Percentiles rank a stretch among this genome's conserved stretches.
phyloP scores from a whole-genome alignment of 768 basidiomycete species.

The Gautieria morchelliformis region DNA sequence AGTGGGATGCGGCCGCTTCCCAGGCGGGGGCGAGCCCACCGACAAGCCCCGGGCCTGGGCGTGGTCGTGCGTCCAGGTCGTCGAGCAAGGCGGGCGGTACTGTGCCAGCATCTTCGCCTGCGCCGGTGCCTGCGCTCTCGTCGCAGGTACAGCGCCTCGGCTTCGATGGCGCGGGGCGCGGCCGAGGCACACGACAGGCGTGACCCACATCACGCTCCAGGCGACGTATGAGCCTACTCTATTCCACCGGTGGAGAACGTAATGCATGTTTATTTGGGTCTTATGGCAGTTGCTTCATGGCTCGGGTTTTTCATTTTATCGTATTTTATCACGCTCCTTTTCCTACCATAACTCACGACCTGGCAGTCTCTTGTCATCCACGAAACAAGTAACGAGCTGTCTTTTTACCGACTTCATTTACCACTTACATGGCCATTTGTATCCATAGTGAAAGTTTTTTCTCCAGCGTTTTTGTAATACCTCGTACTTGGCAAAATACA shows the following conservation, averaged over 20 bases:
- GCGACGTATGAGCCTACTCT: background rate
- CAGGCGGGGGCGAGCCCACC: background rate
- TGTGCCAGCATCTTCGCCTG: background rate
- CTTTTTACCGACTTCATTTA: constrained; percentile 12
- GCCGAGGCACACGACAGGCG: background rate
- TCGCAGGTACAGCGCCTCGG: background rate
- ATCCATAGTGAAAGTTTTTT: constrained; percentile 9
- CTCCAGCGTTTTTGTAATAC: constrained; percentile 4
- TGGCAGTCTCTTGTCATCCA: constrained; percentile 37
- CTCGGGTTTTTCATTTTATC: background rate
- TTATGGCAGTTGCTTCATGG: background rate
- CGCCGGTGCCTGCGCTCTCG: background rate
- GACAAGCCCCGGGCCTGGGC: constrained; percentile 7
- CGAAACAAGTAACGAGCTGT: constrained; percentile 38
- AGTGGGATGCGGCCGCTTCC: constrained; percentile 39
- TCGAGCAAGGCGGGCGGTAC: background rate
- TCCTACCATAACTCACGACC: constrained; percentile 19
- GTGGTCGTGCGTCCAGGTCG: constrained; percentile 1
- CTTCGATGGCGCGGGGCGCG: background rate
- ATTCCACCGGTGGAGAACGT: background rate
- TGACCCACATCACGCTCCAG: background rate
- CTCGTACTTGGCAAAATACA: constrained; percentile 11
- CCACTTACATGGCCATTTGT: constrained; percentile 2
- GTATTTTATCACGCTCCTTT: constrained; percentile 10
- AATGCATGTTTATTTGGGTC: background rate